These are phyloP conservation scores for Phytopythium ostracodes DNA, from an alignment of 352 stramenopile species.

Conservation along the genomic window DNA sequence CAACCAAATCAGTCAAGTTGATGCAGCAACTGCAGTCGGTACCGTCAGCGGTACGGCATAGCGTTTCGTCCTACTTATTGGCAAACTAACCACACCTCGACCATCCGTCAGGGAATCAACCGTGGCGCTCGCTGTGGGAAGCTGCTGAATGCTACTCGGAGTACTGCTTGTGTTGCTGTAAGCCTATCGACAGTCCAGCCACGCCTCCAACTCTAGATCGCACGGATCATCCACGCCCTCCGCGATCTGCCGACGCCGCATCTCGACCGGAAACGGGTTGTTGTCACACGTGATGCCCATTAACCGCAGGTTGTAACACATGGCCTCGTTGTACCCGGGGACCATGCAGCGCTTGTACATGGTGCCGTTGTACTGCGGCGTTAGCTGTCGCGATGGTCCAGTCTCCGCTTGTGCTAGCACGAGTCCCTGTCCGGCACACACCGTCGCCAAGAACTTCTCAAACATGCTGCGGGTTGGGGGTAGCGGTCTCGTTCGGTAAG, in stretches of 20 bases:
- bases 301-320: slow-evolving; percentile 20
- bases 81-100: too few species aligned
- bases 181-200: neutral
- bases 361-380: slow-evolving; percentile 20
- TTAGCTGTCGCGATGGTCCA: slow-evolving; percentile 4
- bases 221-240: neutral
- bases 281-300: slow-evolving; percentile 20
- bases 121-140: too few species aligned
- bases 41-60: too few species aligned
- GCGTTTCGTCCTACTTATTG: too few species aligned
- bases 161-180: too few species aligned
- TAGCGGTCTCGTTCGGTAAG: slow-evolving; percentile 4
- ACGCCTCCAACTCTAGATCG: neutral
- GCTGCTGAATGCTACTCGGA: too few species aligned
- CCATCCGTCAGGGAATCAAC: too few species aligned
- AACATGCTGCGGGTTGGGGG: slow-evolving; percentile 6
- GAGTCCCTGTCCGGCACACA: slow-evolving; percentile 11
- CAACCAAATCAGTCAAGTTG: too few species aligned
- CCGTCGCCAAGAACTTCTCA: slow-evolving; percentile 5
- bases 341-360: slow-evolving; percentile 19
- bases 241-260: slow-evolving; percentile 14
- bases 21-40: too few species aligned
- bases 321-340: slow-evolving; percentile 5
- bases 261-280: slow-evolving; percentile 17
- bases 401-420: slow-evolving; percentile 8